Evolutionary conservation across 106 monocot genomes (phyloP).

Genomic region (Posidonia australis): DNA sequence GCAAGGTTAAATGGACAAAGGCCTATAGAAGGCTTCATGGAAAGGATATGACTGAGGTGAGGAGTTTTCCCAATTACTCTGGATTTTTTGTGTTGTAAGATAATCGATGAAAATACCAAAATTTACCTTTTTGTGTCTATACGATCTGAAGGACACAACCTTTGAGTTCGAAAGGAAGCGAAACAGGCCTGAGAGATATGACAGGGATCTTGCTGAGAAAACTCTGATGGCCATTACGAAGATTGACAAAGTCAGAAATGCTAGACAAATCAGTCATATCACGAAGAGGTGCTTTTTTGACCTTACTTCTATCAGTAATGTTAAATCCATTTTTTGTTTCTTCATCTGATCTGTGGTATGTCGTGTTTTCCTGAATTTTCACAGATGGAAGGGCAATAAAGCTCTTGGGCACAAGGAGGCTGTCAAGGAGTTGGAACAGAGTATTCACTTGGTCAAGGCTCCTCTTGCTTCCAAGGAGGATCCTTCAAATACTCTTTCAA

Average conservation of each 20-base stretch:
- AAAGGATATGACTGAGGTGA: conserved; percentile 94
- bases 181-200: conserved; percentile 83
- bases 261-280: conserved; percentile 47
- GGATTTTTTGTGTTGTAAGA: neutral
- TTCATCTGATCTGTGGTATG: neutral
- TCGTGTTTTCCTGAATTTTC: neutral
- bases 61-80: neutral
- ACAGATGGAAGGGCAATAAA: conserved; percentile 50
- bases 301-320: neutral
- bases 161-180: conserved; percentile 92
- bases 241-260: conserved; percentile 58
- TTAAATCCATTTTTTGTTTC: neutral
- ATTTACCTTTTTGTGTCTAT: neutral
- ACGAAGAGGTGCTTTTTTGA: conserved; percentile 29
- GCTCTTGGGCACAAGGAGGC: conserved; percentile 21
- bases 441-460: conserved; percentile 50
- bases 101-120: neutral
- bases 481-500: conserved; percentile 32
- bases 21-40: conserved; percentile 66
- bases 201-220: conserved; percentile 51
- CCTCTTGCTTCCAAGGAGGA: conserved; percentile 29
- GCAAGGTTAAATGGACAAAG: conserved; percentile 92
- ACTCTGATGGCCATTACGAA: conserved; percentile 74
- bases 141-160: conserved; percentile 47
- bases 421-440: conserved; percentile 47